These are phyloP conservation scores for Closterium sp. DNA, from an alignment of 139 green algal species.

Conservation along the genomic window DNA sequence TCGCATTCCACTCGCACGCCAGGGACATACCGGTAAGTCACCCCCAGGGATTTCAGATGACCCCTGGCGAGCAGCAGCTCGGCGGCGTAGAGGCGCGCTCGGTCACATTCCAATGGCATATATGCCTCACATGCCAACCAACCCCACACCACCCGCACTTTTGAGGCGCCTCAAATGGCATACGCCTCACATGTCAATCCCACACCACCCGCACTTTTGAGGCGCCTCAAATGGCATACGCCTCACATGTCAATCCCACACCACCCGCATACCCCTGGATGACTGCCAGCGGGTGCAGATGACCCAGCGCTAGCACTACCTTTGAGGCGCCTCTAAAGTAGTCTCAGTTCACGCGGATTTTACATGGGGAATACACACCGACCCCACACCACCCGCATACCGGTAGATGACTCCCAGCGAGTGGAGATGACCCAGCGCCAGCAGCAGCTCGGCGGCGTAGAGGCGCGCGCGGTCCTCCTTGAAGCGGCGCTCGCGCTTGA, in stretches of 20 bases:
- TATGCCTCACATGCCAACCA: too few relatives aligned
- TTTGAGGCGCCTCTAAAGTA: slow-evolving; percentile 81
- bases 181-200: too few relatives aligned
- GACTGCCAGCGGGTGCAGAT: slow-evolving; percentile 82
- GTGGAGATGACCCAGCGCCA: slow-evolving; percentile 90
- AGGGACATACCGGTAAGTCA: slow-evolving; percentile 55
- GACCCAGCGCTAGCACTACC: slow-evolving; percentile 84
- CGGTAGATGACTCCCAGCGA: slow-evolving; percentile 66
- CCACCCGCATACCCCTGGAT: slow-evolving; percentile 51
- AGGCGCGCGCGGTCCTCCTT: slow-evolving; percentile 78
- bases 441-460: slow-evolving; percentile 91
- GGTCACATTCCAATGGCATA: slow-evolving; percentile 63
- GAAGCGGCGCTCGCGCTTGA: slow-evolving; percentile 63
- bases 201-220: too few relatives aligned
- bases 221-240: too few relatives aligned
- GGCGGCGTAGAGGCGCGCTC: slow-evolving; percentile 84
- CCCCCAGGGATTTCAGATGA: slow-evolving; percentile 84
- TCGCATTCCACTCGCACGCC: too few relatives aligned
- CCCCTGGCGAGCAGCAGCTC: slow-evolving; percentile 88
- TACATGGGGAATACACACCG: too few relatives aligned
- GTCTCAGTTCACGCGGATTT: too few relatives aligned
- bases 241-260: too few relatives aligned
- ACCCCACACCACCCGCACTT: too few relatives aligned
- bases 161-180: too few relatives aligned
- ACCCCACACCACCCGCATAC: not conserved